Evolutionary conservation across 2,329 filamentous ascomycete genomes (phyloP).

Genomic region (Tympanopsis confertula): DNA sequence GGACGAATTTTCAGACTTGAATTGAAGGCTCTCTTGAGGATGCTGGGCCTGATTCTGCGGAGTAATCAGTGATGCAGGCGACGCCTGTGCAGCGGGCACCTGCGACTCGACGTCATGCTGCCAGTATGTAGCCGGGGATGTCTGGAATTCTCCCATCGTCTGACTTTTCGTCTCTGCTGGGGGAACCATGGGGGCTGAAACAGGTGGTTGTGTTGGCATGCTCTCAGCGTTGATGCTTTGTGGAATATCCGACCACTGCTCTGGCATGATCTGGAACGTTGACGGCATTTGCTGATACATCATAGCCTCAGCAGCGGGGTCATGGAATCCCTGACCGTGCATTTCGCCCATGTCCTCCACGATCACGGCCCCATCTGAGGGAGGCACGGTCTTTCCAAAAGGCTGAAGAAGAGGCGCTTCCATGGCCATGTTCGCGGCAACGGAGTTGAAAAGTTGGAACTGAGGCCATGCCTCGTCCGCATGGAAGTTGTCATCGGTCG

Average conservation of each 20-base stretch:
- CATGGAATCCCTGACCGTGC: constrained; percentile 14
- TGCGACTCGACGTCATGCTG: constrained; percentile 18
- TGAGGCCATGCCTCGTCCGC: constrained; percentile 22
- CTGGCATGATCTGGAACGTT: neutral
- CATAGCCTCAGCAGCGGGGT: constrained; percentile 13
- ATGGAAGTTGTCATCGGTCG: constrained; percentile 22
- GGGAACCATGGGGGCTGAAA: no score
- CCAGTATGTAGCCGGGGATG: constrained; percentile 15
- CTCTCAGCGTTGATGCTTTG: neutral
- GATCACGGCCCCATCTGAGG: constrained; percentile 17
- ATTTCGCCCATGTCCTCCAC: constrained; percentile 20
- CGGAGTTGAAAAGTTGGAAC: constrained; percentile 19
- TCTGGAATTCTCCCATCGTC: constrained; percentile 1
- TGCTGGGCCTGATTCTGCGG: constrained; percentile 1
- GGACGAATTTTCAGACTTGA: constrained; percentile 21
- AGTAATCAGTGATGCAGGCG: constrained; percentile 11
- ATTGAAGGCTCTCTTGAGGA: constrained; percentile 15
- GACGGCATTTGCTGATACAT: neutral
- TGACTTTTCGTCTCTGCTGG: no score
- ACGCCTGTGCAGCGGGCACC: constrained; percentile 14
- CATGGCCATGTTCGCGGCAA: constrained; percentile 16
- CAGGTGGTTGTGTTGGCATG: neutral
- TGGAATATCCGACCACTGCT: neutral
- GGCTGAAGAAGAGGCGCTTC: constrained; percentile 17
- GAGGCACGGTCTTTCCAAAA: constrained; percentile 15